Conservation (phyloP, 2,329 filamentous ascomycete genomes). For the Samsoniella hepiali region DNA sequence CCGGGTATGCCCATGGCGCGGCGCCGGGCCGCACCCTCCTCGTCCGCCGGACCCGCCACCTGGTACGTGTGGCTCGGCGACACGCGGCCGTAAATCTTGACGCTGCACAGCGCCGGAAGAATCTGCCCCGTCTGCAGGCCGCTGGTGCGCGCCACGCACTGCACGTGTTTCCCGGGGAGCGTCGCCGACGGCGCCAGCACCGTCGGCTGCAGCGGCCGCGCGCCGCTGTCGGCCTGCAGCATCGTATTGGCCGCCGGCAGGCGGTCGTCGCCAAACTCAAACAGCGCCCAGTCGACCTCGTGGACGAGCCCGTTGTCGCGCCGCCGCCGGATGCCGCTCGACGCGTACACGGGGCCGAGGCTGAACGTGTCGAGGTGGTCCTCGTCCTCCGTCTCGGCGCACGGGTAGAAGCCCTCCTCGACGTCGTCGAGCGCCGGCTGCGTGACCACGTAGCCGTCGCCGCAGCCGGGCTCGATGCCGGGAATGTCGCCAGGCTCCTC, state of each 20-base stretch:
- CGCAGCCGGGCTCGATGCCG: slow-evolving; percentile 71
- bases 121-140: slow-evolving; percentile 79
- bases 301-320: slow-evolving; percentile 70
- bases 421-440: slow-evolving; percentile 90
- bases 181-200: slow-evolving; percentile 56
- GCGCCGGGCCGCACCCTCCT: neutral
- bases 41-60: slow-evolving; percentile 42
- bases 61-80: slow-evolving; percentile 74
- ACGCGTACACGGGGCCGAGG: slow-evolving; percentile 82
- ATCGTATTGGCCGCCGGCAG: slow-evolving; percentile 71
- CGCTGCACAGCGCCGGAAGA: slow-evolving; percentile 71
- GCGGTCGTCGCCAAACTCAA: slow-evolving; percentile 71
- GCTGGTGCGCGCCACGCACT: slow-evolving; percentile 84
- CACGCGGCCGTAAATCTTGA: slow-evolving; percentile 81
- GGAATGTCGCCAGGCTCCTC: slow-evolving; percentile 71
- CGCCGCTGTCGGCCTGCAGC: slow-evolving; percentile 33
- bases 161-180: slow-evolving; percentile 74
- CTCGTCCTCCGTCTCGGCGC: slow-evolving; percentile 65
- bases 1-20: slow-evolving; percentile 67
- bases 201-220: slow-evolving; percentile 46
- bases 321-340: slow-evolving; percentile 80
- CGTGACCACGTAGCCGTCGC: slow-evolving; percentile 76
- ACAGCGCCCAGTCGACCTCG: slow-evolving; percentile 94
- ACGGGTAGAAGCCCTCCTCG: slow-evolving; percentile 76
- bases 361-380: slow-evolving; percentile 81